Conservation (phyloP, 768 basidiomycete genomes). For the Serendipita vermifera region DNA sequence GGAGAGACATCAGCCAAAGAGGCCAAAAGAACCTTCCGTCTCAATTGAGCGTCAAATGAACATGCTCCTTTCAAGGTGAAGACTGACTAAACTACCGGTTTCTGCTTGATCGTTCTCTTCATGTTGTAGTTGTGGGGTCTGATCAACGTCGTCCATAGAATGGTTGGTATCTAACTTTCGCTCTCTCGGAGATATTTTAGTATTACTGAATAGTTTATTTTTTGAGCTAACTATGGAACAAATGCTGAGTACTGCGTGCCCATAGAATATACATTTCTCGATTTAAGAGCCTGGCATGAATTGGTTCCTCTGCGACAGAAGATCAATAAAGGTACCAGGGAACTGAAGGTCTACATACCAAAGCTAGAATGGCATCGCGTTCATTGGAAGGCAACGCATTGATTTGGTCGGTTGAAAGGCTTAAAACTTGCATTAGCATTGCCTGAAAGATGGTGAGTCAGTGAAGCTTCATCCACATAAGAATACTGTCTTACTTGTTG, state of each 20-base stretch:
- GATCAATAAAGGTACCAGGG: not conserved
- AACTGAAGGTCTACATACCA: slow-evolving; percentile 43
- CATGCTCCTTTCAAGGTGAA: no score
- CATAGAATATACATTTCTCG: no score
- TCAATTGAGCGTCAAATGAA: no score
- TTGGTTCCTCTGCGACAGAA: slow-evolving; percentile 1
- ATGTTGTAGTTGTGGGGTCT: no score
- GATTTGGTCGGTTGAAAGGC: slow-evolving; percentile 71
- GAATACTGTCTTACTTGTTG: slow-evolving; percentile 32
- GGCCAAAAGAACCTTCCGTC: not conserved
- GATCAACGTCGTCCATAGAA: no score
- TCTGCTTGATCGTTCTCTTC: no score
- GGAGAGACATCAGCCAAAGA: not conserved
- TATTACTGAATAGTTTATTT: no score
- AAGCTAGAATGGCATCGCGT: slow-evolving; percentile 61
- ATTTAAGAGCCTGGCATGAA: not conserved
- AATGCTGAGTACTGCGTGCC: no score
- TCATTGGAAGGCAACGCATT: slow-evolving; percentile 66
- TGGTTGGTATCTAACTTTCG: no score
- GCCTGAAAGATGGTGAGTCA: slow-evolving; percentile 31
- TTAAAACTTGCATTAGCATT: slow-evolving; percentile 79
- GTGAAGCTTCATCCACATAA: slow-evolving; percentile 17
- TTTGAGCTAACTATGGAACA: no score
- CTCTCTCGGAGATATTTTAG: no score
- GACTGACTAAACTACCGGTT: no score